Evolutionary conservation across 352 stramenopile species (phyloP), one percentile per base, ranked within the genome.

Genomic region (Phytopythium aichiense): DNA sequence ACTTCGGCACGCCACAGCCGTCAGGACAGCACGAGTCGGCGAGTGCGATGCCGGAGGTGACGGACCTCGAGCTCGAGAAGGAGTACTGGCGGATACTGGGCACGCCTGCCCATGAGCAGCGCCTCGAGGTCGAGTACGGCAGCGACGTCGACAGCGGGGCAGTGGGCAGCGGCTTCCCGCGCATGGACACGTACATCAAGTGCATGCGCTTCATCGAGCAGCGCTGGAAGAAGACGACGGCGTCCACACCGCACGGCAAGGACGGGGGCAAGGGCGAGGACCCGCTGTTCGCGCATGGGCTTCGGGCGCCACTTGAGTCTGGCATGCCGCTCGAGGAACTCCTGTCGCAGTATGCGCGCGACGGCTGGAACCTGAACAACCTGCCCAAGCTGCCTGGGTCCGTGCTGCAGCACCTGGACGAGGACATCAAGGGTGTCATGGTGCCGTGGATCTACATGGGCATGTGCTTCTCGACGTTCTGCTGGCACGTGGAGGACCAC

Each of bases 371-470:
- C 74, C 81, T 99, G 20, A 99, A 99, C 78, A 99, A 99, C 65
- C 87, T 99, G 58, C 96, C 98, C 0, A 97, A 98, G 56, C 75
- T 97, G 46, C 81, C 84, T 15, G 91, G 93, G 0, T 98, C 90
- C 16, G 85, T 99, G 28, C 84, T 99, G 25, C 85, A 97, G 48
- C 89, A 99, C 72, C 74, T 99, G 13, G 93, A 98, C 51, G 94
- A 98, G 66, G 92, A 98, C 49, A 98, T 99, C 59, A 98, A 98
- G 69, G 98, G 98, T 1, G 96, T 99, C 13, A 99, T 99, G 82
- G 89, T 99, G 22, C 98, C 98, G n/a, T 99, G 97, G 98, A 84
- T 99, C 58, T 99, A 99, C 76, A 96, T 99, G 67, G 98, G 98
- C 23, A 98, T 98, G 82, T 89, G 98, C 33, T 99, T 99, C 65